Base-by-base conservation (phyloP, 768 basidiomycete species). In the Mycena venus region DNA sequence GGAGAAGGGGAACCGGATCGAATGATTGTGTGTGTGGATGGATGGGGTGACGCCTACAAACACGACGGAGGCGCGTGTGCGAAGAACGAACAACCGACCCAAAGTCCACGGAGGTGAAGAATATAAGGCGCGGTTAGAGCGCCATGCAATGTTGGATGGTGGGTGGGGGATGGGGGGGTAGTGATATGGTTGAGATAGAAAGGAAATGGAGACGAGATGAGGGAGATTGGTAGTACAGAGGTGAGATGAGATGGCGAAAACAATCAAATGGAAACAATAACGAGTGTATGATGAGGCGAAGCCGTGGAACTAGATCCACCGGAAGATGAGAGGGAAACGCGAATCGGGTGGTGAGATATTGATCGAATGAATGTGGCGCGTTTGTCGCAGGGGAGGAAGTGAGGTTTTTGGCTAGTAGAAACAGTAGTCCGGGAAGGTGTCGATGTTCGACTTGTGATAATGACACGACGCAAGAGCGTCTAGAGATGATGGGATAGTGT, bases 111-210 rank as follows among this genome's bases (percentile, higher is more conserved):
- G 51, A 60, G 27, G 31, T 65, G 49, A 44, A 62, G n/a, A n/a
- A n/a, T n/a, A n/a, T n/a, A 63, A 44, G 51, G 47, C 61, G 70
- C 62, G 67, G 34, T 68, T 68, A 72, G 34, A 55, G 67, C 71
- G 70, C 36, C 21, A 76, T 69, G 75, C 75, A 65, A 60, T 71
- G 40, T 73, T 70, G 69, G 55, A 68, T 75, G 66, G 55, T 61
- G 58, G 67, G 56, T 29, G 53, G 71, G 70, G 70, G 47, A 59
- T 34, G 36, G 40, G 59, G 59, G 51, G 75, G 23, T 68, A 64
- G 51, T 44, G 63, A 42, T 68, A 27, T 68, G n/a, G 56, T n/a
- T 59, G 62, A 51, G 32, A 65, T 61, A 27, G 36, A 59, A 55
- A 64, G 14, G 60, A 63, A 55, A 38, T 58, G 34, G 58, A n/a